phyloP scores from a whole-genome alignment of 116 monocot species.

The Dioscorea cayenensis region DNA sequence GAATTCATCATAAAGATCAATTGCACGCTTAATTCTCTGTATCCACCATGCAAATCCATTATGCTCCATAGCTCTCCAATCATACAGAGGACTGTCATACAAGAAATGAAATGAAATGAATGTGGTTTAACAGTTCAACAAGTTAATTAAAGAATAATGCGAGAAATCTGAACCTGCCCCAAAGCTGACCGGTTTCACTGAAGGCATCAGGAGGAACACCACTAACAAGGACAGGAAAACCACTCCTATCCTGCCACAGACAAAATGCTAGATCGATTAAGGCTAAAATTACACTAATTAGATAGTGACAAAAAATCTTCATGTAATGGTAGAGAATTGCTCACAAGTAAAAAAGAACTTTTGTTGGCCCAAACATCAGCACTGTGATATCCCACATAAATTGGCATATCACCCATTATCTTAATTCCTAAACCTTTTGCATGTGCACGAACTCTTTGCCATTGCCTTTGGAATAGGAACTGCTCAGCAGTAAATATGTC shows the following conservation, averaged over 20 bases:
- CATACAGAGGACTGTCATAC: conserved; percentile 74
- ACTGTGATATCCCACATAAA: conserved; percentile 98
- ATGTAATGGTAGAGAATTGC: conserved; percentile 4
- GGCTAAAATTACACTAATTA: neutral
- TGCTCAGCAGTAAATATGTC: conserved; percentile 82
- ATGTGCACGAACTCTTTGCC: conserved; percentile 65
- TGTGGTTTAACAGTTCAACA: neutral
- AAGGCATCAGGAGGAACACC: conserved; percentile 98
- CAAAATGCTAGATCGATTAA: neutral
- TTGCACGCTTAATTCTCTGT: conserved; percentile 77
- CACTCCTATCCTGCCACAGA: conserved; percentile 57
- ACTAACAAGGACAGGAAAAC: conserved; percentile 81
- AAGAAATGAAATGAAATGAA: neutral
- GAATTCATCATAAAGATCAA: conserved; percentile 90
- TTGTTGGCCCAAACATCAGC: conserved; percentile 99
- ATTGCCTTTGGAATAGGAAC: conserved; percentile 92
- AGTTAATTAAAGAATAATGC: neutral
- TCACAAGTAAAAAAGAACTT: conserved; percentile 83
- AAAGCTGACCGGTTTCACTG: conserved; percentile 96
- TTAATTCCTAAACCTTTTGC: conserved; percentile 71
- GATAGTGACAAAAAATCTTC: neutral
- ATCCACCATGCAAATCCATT: conserved; percentile 92
- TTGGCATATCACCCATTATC: conserved; percentile 99
- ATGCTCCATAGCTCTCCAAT: conserved; percentile 91
- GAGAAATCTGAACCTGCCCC: conserved; percentile 60